Base-by-base conservation (phyloP, 2,329 filamentous ascomycete genomes). In the Aspergillus unguis region DNA sequence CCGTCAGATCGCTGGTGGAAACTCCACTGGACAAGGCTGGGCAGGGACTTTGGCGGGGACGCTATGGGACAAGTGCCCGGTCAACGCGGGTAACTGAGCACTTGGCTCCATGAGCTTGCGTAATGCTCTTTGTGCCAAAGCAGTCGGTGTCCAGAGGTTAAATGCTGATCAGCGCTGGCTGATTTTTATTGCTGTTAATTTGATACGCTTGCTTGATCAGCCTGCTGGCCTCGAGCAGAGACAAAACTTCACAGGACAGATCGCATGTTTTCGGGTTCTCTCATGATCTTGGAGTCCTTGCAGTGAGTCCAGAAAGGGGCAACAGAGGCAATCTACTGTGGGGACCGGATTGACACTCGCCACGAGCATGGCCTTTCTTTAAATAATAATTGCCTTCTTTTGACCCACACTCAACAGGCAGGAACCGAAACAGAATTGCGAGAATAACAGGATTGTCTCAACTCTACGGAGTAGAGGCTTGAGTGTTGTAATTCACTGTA, bases 1-100 rank as follows among this genome's bases (percentile, higher is more conserved):
- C 60, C 58, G 59, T 59, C 37, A 59, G 68, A 70, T 71, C 67
- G 68, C 61, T 66, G 68, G 58, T 65, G 64, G 64, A 66, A 67
- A 66, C 67, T 56, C 68, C 68, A 70, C 68, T 37, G 57, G 50
- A 61, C 61, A 69, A 17, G 17, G 10, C 31, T 32, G n/a, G 37
- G 17, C 9, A 69, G 66, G 68, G 67, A 70, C 67, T 63, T 58
- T 59, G 52, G 58, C 58, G 52, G 58, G 50, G 51, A 52, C 60
- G 59, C 60, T 63, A 63, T 66, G 63, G 31, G 62, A 62, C 62
- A 66, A 65, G 59, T 63, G 61, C 59, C 58, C 56, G 58, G 62
- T 62, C 62, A 62, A 61, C 58, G 62, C 60, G 62, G 64, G 62
- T 61, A 62, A 56, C 36, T 41, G 61, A 65, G 64, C 62, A 60